Base-by-base conservation (phyloP, 2,329 filamentous ascomycete species). In the Aspergillus amoenus region DNA sequence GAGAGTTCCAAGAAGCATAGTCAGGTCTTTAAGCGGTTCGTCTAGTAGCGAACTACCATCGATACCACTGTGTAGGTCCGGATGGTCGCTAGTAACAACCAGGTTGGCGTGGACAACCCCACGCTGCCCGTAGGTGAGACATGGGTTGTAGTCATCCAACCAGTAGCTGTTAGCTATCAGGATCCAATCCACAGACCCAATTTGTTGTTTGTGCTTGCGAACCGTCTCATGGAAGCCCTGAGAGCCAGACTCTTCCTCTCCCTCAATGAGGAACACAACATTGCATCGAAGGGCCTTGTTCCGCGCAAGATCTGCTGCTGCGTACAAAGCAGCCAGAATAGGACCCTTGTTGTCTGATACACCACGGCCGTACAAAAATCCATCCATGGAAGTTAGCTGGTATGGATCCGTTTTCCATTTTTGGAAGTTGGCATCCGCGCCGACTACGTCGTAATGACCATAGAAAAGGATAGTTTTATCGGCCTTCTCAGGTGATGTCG, bases 291-390 rank as follows among this genome's bases (percentile, higher is more conserved):
- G 81, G 17, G 85, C 82, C 66, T 96, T 91, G n/a, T 89, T 86
- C 61, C 93, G 88, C 62, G 90, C 86, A 3, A 99, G 79, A 66
- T 97, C 93, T 0, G 93, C 91, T 1, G 95, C 93, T 0, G 93
- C 94, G 69, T 95, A 97, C 0, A 99, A 82, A 1, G 94, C 94
- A 2, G 95, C 93, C 68, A 99, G 85, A 59, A 97, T 91, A 0
- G 94, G 94, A 0, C 95, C 94, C 73, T 99, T 99, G 78, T 99
- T 97, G 73, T 99, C 94, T 47, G 92, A 95, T 13, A 95, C 90
- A n/a, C 94, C 94, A 66, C 94, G 89, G 2, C 94, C 94, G 63
- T 99, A 97, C 2, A 97, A 80, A 71, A 93, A 97, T 0, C 94
- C 93, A 66, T 96, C 93, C 55, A 91, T 85, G 4, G 94, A 94